Conservation (phyloP, 306 rosid genomes). For the Carpinus fangiana region DNA sequence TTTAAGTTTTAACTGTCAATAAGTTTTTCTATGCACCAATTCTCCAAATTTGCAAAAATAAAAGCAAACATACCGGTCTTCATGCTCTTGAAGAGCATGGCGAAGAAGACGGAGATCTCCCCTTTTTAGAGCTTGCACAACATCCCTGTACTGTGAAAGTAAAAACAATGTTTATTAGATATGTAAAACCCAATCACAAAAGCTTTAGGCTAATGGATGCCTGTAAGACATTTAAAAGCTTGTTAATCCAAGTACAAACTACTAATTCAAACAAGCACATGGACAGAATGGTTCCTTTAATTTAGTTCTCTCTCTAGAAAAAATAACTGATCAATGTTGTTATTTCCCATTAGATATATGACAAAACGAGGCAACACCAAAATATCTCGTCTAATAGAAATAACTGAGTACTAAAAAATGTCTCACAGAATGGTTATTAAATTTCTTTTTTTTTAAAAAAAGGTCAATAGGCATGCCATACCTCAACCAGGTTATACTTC, state of each 20-base stretch:
- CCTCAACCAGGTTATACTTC: conserved; percentile 82
- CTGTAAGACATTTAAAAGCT: conserved; percentile 9
- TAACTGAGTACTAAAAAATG: background rate
- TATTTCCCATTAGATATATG: background rate
- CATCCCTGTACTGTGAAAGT: conserved; percentile 64
- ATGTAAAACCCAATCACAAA: background rate
- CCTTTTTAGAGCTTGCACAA: conserved; percentile 75
- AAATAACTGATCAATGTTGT: conserved; percentile 12
- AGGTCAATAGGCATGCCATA: conserved; percentile 28
- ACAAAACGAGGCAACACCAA: background rate
- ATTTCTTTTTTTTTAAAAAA: too few species aligned
- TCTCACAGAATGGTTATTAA: background rate
- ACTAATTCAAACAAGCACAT: conserved; percentile 6
- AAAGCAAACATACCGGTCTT: conserved; percentile 59
- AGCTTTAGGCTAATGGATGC: conserved; percentile 3
- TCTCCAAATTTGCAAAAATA: conserved; percentile 13
- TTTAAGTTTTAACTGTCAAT: conserved; percentile 13
- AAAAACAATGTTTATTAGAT: conserved; percentile 14
- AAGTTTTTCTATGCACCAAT: conserved; percentile 9
- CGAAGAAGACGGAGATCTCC: conserved; percentile 95
- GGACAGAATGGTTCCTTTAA: background rate
- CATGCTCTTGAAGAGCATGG: conserved; percentile 78
- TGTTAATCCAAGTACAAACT: conserved; percentile 20
- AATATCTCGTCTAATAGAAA: background rate
- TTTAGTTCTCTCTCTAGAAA: conserved; percentile 3